Percentiles rank a stretch among this genome's conserved stretches.
These are phyloP conservation scores for Musa acuminata DNA, from an alignment of 176 grass and related monocot genomes.

Conservation along the genomic window DNA sequence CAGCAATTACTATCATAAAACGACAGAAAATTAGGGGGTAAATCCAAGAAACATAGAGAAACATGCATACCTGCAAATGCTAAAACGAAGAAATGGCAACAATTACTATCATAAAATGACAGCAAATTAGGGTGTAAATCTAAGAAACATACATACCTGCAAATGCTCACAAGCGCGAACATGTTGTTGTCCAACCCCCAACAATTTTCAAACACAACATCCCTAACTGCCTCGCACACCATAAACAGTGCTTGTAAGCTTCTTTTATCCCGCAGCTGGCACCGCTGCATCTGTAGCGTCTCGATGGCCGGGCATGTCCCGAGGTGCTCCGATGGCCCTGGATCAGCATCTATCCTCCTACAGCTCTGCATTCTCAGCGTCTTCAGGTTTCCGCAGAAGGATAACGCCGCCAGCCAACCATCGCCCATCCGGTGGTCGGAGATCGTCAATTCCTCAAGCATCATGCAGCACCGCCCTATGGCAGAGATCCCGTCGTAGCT, in stretches of 20 bases:
- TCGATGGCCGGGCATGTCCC: constrained; percentile 75
- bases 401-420: constrained; percentile 65
- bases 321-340: constrained; percentile 64
- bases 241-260: no score
- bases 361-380: constrained; percentile 64
- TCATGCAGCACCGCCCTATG: constrained; percentile 72
- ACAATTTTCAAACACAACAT: no score
- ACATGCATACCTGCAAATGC: constrained; percentile 44
- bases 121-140: not conserved
- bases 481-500: constrained; percentile 82
- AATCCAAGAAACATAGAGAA: not conserved
- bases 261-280: constrained; percentile 53
- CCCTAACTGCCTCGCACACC: no score
- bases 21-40: not conserved
- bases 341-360: constrained; percentile 59
- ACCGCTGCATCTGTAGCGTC: constrained; percentile 67
- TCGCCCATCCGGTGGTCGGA: constrained; percentile 60
- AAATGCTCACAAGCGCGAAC: constrained; percentile 54
- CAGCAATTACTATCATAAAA: not conserved
- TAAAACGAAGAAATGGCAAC: not conserved
- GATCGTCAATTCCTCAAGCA: constrained; percentile 92
- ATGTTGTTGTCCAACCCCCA: constrained; percentile 89
- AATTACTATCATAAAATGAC: not conserved
- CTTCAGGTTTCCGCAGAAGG: constrained; percentile 89
- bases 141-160: constrained; percentile 41